Conservation (phyloP, 2,329 filamentous ascomycete species). For the Hypoxylon sp. region DNA sequence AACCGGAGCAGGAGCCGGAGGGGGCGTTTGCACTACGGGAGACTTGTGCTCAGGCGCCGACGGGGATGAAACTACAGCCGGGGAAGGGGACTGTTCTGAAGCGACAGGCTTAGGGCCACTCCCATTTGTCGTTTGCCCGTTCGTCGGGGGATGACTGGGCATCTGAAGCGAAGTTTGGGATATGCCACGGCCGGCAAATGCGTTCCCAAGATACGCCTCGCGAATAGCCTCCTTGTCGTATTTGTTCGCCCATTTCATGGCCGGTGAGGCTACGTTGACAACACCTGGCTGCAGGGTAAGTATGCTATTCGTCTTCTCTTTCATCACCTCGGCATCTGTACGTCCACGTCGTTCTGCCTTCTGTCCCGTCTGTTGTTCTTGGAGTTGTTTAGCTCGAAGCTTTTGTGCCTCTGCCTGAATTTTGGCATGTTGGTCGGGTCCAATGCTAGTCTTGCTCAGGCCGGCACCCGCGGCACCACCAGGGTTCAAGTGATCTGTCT, state of each 20-base stretch:
- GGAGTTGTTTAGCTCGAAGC: conserved; percentile 78
- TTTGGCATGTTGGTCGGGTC: conserved; percentile 90
- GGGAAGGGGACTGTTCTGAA: conserved; percentile 59
- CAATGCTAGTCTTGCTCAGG: conserved; percentile 85
- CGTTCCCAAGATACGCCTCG: conserved; percentile 86
- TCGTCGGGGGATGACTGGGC: conserved; percentile 54
- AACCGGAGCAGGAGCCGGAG: conserved; percentile 41
- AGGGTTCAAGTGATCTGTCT: conserved; percentile 59
- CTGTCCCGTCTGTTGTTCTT: conserved; percentile 62
- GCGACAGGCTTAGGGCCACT: conserved; percentile 56
- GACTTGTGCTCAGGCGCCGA: conserved; percentile 47
- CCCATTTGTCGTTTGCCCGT: conserved; percentile 53
- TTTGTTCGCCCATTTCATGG: conserved; percentile 96
- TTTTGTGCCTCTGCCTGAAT: conserved; percentile 93
- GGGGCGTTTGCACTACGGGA: conserved; percentile 20
- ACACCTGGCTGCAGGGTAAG: conserved; percentile 89
- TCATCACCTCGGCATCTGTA: conserved; percentile 70
- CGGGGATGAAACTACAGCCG: conserved; percentile 51
- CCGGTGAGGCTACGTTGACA: conserved; percentile 88
- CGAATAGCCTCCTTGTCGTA: conserved; percentile 93
- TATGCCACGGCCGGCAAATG: conserved; percentile 77
- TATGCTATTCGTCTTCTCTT: conserved; percentile 87
- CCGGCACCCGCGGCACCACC: conserved; percentile 57
- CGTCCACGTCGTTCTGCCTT: conserved; percentile 65
- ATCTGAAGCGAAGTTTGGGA: conserved; percentile 63